Conservation (phyloP, 2,329 filamentous ascomycete genomes). For the Penicillium hordei region DNA sequence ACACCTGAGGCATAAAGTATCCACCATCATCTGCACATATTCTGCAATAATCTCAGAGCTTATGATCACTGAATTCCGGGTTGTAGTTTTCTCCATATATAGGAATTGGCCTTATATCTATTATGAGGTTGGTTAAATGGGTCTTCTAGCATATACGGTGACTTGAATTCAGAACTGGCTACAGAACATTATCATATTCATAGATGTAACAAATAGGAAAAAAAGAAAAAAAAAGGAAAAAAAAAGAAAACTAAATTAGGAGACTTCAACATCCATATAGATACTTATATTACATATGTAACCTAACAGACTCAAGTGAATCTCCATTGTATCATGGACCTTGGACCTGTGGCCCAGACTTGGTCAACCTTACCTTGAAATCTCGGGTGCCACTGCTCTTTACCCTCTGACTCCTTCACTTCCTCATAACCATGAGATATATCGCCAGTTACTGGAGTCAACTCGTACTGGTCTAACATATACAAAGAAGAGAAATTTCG, state of each 20-base stretch:
- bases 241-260: neutral
- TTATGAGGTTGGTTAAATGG: too few species aligned
- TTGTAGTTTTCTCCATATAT: neutral
- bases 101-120: neutral
- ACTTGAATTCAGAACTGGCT: neutral
- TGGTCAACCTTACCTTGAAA: constrained; percentile 2
- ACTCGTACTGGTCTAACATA: neutral
- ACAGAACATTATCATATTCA: neutral
- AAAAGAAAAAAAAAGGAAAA: too few species aligned
- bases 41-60: neutral
- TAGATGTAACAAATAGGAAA: too few species aligned
- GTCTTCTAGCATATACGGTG: neutral
- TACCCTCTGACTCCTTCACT: neutral
- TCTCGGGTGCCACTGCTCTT: constrained; percentile 1
- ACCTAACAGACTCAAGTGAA: neutral
- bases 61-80: neutral
- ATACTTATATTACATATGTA: neutral
- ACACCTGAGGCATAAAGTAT: constrained; percentile 24
- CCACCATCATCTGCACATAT: neutral
- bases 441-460: neutral
- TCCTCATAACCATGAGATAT: neutral
- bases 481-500: neutral
- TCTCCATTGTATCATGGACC: neutral
- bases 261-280: neutral
- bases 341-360: neutral